Percentiles rank a stretch among this genome's conserved stretches.
phyloP scores from a whole-genome alignment of 495 filamentous ascomycete genomes.

The Lasiosphaeria miniovina region DNA sequence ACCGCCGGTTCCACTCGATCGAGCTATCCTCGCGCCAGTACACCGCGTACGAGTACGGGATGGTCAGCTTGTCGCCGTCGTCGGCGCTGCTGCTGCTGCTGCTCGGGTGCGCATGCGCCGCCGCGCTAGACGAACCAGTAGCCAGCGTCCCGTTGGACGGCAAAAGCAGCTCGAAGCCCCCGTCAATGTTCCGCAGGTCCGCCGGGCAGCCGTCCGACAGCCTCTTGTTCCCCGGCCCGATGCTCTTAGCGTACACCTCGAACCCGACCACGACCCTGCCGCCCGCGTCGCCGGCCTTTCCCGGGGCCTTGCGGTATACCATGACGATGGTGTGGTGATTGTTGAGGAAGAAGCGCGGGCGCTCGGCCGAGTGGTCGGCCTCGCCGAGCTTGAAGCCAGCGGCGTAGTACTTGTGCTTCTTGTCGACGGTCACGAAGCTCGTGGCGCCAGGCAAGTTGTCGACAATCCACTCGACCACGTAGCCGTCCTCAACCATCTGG shows the following conservation, averaged over 20 bases:
- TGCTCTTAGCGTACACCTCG: conserved; percentile 88
- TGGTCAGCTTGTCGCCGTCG: conserved; percentile 67
- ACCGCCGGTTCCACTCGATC: conserved; percentile 82
- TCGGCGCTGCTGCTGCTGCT: conserved; percentile 27
- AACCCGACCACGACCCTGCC: conserved; percentile 88
- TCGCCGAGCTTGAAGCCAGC: conserved; percentile 93
- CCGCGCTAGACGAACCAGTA: too few species aligned
- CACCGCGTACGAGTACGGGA: conserved; percentile 90
- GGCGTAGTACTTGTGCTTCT: conserved; percentile 85
- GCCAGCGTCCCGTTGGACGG: conserved; percentile 53
- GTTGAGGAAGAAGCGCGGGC: conserved; percentile 75
- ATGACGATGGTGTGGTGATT: conserved; percentile 91
- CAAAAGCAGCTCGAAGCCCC: conserved; percentile 67
- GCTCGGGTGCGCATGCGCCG: not conserved
- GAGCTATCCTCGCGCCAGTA: conserved; percentile 84
- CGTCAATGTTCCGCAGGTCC: conserved; percentile 58
- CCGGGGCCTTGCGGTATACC: conserved; percentile 73
- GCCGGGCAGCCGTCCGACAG: conserved; percentile 61
- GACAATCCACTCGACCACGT: conserved; percentile 93
- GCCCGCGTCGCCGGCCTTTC: conserved; percentile 61
- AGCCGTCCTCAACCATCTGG: conserved; percentile 75
- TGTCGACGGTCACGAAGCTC: conserved; percentile 88
- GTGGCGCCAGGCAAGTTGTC: conserved; percentile 93
- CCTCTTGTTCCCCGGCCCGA: conserved; percentile 59
- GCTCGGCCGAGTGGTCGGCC: conserved; percentile 62